Base-by-base conservation (phyloP, 176 grass and related monocot genomes). In the Carex myosuroides region DNA sequence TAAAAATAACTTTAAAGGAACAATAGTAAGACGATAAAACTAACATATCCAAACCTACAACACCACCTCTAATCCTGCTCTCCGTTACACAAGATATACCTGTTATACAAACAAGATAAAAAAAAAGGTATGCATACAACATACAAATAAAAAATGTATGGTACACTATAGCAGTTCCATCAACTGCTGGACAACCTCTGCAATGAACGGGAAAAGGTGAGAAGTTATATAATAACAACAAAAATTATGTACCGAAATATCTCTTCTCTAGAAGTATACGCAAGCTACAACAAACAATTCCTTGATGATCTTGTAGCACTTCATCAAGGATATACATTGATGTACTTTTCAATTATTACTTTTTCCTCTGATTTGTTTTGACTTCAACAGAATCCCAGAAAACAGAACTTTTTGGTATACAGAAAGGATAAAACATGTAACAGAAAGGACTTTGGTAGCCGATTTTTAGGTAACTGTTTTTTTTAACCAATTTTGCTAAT, bases 121-220 rank as follows among this genome's bases (percentile, higher is more conserved):
- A 54, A 76, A 85, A 10, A 61, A 85, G 8, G 39, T 4, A 86
- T 22, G 18, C 69, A 84, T 44, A 46, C 53, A 83, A 66, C 46
- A 83, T 18, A 53, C 60, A 83, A 20, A 32, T 35, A 83, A 65
- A 87, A 39, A 12, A 37, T 44, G 56, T 56, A 26, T 71, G 52
- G 37, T 20, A 41, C 78, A 33, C 81, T 91, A 94, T 70, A 88
- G 81, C 46, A 97, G 66, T 88, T 97, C 94, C 88, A 82, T 93
- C 88, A 97, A 89, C 82, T 97, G 91, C 53, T 92, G 91, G 44
- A 87, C 94, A 84, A 97, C 84, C 92, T 93, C 94, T 97, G 89
- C 88, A 88, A 83, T 81, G n/a, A 83, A 83, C 8, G 7, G n/a
- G 8, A 60, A 66, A 58, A 69, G 85, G 69, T 33, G 7, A 76